Evolutionary conservation across 768 basidiomycete species (phyloP).

Genomic region (Amylocystis lapponica): DNA sequence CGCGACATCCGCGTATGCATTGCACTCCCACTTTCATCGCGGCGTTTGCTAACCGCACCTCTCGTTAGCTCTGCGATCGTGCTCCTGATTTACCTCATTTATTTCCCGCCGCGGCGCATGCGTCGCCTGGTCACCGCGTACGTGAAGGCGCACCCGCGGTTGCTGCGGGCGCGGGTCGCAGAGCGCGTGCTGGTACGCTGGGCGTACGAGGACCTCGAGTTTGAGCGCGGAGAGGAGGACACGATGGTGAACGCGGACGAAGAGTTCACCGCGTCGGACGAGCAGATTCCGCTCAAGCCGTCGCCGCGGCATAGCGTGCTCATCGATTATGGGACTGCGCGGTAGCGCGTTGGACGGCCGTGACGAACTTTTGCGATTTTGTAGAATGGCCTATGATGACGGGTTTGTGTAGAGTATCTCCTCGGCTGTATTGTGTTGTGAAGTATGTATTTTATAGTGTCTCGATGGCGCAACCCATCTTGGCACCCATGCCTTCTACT

Average conservation of each 20-base stretch:
- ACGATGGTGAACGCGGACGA: conserved; percentile 37
- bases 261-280: conserved; percentile 27
- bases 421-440: too few species aligned
- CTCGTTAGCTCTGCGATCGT: conserved; percentile 10
- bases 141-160: conserved; percentile 18
- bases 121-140: conserved; percentile 14
- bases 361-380: too few species aligned
- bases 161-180: conserved; percentile 30
- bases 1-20: conserved; percentile 13
- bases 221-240: conserved; percentile 31
- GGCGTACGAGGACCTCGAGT: conserved; percentile 43
- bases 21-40: not conserved
- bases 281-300: conserved; percentile 41
- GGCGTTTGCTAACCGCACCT: not conserved
- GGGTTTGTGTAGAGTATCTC: too few species aligned
- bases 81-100: conserved; percentile 16
- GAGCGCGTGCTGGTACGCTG: conserved; percentile 39
- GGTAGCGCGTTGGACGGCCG: not conserved
- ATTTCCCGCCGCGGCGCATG: conserved; percentile 18
- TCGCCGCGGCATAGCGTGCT: conserved; percentile 16
- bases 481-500: too few species aligned
- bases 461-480: too few species aligned
- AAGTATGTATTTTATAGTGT: too few species aligned
- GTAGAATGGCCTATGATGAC: too few species aligned
- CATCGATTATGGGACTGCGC: conserved; percentile 3